Evolutionary conservation across 2,329 filamentous ascomycete species (phyloP), one percentile per base, ranked within the genome.

Genomic region (Trichophyton verrucosum): DNA sequence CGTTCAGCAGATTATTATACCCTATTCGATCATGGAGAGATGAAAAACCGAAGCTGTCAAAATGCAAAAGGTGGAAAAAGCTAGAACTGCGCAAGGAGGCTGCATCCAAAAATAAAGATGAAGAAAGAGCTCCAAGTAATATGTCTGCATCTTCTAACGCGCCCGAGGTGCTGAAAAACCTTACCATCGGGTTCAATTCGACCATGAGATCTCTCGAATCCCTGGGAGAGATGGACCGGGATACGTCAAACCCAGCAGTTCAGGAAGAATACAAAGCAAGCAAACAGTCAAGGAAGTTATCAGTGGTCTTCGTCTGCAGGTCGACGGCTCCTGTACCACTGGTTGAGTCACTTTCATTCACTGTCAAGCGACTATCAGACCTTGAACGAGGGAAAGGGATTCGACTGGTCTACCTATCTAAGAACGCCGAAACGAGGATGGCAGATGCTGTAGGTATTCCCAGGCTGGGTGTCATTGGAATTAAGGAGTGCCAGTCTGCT

Each of bases 371-470:
- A 15, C 64, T 66, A 53, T 67, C 63, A 17, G 58, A 58, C 3
- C 53, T 40, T 22, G 22, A 60, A 44, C 60, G 65, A 30, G 33
- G 46, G 6, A 61, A 62, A 8, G 38, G 64, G 27, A 70, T 68
- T 9, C 70, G 69, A 13, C 66, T 77, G 5, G 64, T 77, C 9
- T 62, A 68, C 9, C 68, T 77, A 1, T 65, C 69, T 11, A 67
- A 57, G 17, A 57, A 46, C 27, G 47, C 62, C 3, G 57, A 55
- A 15, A 20, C 27, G 24, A 38, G 57, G 22, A 33, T 63, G 57
- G 42, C 60, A 4, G 42, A 33, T 27, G 62, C 57, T n/a, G 22
- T 60, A 24, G 57, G 57, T 17, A 9, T 63, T 22, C 57, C 62
- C 3, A 56, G 46, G 20, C 47, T 58, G 46, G 57, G 62, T 17